A percentile compares a stretch with the other conserved stretches of the same genome.
Evolutionary conservation across 495 filamentous ascomycete species (phyloP).

Genomic region (Podospora pseudocomata): DNA sequence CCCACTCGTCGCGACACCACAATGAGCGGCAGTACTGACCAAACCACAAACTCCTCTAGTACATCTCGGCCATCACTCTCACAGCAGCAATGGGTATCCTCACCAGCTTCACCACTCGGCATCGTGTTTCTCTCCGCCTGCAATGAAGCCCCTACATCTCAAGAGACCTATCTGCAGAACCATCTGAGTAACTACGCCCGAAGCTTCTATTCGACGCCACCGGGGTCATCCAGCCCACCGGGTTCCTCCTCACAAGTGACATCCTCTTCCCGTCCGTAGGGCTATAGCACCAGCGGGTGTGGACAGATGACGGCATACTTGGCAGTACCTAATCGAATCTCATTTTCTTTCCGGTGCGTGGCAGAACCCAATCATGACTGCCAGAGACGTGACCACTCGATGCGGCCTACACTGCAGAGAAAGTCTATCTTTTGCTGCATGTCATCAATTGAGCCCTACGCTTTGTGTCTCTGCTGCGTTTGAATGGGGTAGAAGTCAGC

Average conservation of each 20-base stretch:
- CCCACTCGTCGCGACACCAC: background rate
- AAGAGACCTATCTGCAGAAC: slow-evolving; percentile 1
- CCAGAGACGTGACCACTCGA: background rate
- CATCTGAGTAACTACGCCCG: background rate
- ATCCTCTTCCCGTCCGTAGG: background rate
- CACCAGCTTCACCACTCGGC: background rate
- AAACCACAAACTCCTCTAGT: background rate
- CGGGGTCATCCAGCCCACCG: background rate
- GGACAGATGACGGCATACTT: background rate
- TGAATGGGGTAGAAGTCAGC: background rate
- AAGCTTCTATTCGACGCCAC: background rate
- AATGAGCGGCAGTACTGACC: background rate
- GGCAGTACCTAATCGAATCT: background rate
- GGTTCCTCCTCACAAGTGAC: background rate
- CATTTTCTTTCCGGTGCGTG: background rate
- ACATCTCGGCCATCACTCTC: background rate
- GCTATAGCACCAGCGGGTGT: too few relatives aligned
- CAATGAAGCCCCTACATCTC: background rate
- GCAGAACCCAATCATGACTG: background rate
- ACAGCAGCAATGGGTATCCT: background rate
- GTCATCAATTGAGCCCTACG: background rate
- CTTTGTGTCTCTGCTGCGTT: background rate
- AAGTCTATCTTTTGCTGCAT: background rate
- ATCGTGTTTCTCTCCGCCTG: background rate
- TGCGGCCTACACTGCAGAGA: background rate